Percentiles rank a stretch among this genome's conserved stretches.
Conservation (phyloP, 2,329 filamentous ascomycete species). For the Lachnellula subtilissima region DNA sequence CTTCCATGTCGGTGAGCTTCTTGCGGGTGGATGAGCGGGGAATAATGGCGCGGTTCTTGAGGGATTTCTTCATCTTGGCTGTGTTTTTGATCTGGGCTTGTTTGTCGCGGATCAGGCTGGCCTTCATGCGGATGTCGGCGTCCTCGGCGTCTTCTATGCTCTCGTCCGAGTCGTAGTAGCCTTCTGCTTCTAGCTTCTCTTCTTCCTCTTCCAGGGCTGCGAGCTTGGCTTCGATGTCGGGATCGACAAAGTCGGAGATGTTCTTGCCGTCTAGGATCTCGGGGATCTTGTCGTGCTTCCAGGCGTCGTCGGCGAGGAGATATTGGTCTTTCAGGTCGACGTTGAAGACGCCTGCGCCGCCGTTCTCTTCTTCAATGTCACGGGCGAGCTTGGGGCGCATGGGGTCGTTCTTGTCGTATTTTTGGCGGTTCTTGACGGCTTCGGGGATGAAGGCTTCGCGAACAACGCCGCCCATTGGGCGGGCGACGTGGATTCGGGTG, state of each 20-base stretch:
- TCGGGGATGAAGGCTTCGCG: slow-evolving; percentile 87
- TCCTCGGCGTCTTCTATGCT: slow-evolving; percentile 83
- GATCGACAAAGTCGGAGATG: slow-evolving; percentile 94
- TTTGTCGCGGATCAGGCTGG: slow-evolving; percentile 93
- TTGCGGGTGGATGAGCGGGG: slow-evolving; percentile 78
- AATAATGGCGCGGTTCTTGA: slow-evolving; percentile 96
- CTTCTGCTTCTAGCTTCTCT: slow-evolving; percentile 83
- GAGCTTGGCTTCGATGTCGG: slow-evolving; percentile 91
- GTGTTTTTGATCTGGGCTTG: slow-evolving; percentile 88
- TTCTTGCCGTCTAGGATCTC: slow-evolving; percentile 95
- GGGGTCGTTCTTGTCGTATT: slow-evolving; percentile 89
- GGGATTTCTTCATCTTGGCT: slow-evolving; percentile 86
- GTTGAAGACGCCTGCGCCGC: slow-evolving; percentile 93
- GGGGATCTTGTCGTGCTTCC: slow-evolving; percentile 95
- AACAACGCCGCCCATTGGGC: slow-evolving; percentile 74
- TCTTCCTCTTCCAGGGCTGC: slow-evolving; percentile 92
- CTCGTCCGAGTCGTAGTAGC: slow-evolving; percentile 85
- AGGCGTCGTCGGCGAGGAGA: slow-evolving; percentile 78
- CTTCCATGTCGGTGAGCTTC: slow-evolving; percentile 81
- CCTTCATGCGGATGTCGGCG: slow-evolving; percentile 83
- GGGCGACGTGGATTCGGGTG: slow-evolving; percentile 92
- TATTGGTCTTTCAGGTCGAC: slow-evolving; percentile 89
- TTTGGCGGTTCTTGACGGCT: slow-evolving; percentile 71
- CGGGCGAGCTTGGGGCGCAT: slow-evolving; percentile 74
- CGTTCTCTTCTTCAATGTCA: slow-evolving; percentile 86